Percentiles rank a stretch among this genome's conserved stretches.
These are phyloP conservation scores for Isabelozyma rhagii DNA, from an alignment of 805 yeast genomes.

Conservation along the genomic window DNA sequence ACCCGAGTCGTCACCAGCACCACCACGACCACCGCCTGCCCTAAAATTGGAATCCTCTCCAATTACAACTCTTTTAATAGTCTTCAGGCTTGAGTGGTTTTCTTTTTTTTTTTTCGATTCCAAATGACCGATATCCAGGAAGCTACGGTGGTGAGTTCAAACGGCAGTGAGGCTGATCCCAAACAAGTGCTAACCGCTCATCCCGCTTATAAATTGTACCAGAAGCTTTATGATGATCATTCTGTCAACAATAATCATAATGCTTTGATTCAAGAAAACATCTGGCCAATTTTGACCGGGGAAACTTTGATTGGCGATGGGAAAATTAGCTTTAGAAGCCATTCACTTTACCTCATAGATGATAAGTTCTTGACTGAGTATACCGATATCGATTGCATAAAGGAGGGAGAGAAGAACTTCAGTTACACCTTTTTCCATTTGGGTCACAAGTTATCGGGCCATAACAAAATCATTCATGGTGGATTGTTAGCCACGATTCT, in stretches of 20 bases:
- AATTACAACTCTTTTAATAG: not conserved
- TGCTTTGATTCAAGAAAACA: slow-evolving; percentile 19
- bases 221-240: slow-evolving; percentile 8
- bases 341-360: slow-evolving; percentile 31
- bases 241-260: slow-evolving; percentile 7
- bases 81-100: not conserved
- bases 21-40: not conserved
- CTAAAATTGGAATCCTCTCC: not conserved
- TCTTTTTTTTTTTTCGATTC: not conserved
- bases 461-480: slow-evolving; percentile 40
- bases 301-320: slow-evolving; percentile 30
- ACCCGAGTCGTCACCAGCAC: not conserved
- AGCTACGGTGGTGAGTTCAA: slow-evolving; percentile 1
- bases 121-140: not conserved
- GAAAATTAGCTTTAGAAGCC: slow-evolving; percentile 31
- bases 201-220: slow-evolving; percentile 9
- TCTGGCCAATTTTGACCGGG: slow-evolving; percentile 36
- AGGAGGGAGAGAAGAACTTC: slow-evolving; percentile 19
- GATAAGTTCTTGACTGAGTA: slow-evolving; percentile 22
- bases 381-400: slow-evolving; percentile 17
- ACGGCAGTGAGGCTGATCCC: not conserved
- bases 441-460: slow-evolving; percentile 38
- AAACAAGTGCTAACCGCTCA: slow-evolving; percentile 1
- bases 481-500: slow-evolving; percentile 41
- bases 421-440: slow-evolving; percentile 38